Conservation (phyloP, 176 grass and related monocot species). For the Carex littledalei region DNA sequence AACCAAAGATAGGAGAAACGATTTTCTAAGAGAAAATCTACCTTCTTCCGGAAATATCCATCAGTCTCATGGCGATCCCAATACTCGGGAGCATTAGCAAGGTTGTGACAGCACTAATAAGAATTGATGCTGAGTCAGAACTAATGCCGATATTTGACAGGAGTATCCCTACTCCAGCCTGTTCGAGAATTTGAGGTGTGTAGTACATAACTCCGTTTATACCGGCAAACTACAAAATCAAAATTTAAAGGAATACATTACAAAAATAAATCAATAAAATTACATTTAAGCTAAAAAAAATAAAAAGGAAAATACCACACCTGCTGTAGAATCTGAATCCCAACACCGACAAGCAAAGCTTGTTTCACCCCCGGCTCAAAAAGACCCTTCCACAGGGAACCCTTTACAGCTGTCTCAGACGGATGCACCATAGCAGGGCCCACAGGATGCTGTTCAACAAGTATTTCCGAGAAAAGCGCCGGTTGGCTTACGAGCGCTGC, state of each 20-base stretch:
- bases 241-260: background rate
- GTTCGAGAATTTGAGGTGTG: constrained; percentile 84
- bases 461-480: constrained; percentile 62
- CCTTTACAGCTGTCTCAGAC: constrained; percentile 48
- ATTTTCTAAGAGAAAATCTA: constrained; percentile 29
- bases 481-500: constrained; percentile 78
- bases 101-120: constrained; percentile 80
- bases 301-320: constrained; percentile 29
- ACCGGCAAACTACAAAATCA: constrained; percentile 59
- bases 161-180: constrained; percentile 76
- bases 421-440: constrained; percentile 68
- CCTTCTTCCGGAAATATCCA: constrained; percentile 96
- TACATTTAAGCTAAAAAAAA: background rate
- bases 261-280: background rate
- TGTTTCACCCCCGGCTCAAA: constrained; percentile 77
- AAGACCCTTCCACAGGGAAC: constrained; percentile 54
- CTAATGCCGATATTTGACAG: constrained; percentile 77
- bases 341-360: constrained; percentile 65
- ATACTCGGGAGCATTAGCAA: constrained; percentile 92
- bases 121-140: constrained; percentile 86
- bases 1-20: constrained; percentile 41
- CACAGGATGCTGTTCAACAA: constrained; percentile 39
- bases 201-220: constrained; percentile 95
- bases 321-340: constrained; percentile 59
- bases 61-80: constrained; percentile 85